Base-by-base conservation (phyloP, 2,329 filamentous ascomycete species). In the Colletotrichum chlorophyti region DNA sequence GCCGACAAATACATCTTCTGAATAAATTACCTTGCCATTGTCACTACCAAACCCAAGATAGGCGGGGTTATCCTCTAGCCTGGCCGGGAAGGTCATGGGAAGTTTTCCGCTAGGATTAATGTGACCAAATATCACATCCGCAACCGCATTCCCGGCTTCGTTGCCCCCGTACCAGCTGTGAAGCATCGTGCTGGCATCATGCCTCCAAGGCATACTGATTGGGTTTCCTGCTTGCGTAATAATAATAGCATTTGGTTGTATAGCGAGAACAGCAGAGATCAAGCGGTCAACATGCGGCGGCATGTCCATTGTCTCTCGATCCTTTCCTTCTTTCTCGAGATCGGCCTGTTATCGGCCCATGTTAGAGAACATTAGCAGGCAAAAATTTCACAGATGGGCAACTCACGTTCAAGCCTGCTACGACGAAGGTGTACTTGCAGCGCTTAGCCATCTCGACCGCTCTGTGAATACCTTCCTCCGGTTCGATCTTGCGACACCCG, bases 151-250 rank as follows among this genome's bases (percentile, higher is more conserved):
- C 3, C 89, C 89, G 12, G 86, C 86, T 73, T 92, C 89, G 67
- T 91, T 89, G 17, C 89, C 89, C 61, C 88, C 87, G 65, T 90
- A 92, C 89, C 89, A 92, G 19, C 87, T 88, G 65, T 91, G 87
- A 2, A 90, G 66, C 6, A 91, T 73, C 2, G 84, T 80, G 14
- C 67, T 69, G 17, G 82, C 81, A 19, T 77, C 73, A 32, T 74
- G 65, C 2, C 79, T 74, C 85, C 86, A 88, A 1, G 86, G 84
- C 84, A 89, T 85, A 10, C 77, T 75, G 8, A 88, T 79, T 1
- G 89, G 88, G 0, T 88, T 89, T 35, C 89, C 89, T 1, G 87
- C 89, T 64, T 91, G 88, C 64, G 89, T 83, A 3, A 91, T 84
- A 3, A 91, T 82, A 1, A 84, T 83, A 4, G 87, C 85, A 46